These are phyloP conservation scores for Wallacemonas collosoma DNA, from an alignment of 208 protist species.

Conservation along the genomic window DNA sequence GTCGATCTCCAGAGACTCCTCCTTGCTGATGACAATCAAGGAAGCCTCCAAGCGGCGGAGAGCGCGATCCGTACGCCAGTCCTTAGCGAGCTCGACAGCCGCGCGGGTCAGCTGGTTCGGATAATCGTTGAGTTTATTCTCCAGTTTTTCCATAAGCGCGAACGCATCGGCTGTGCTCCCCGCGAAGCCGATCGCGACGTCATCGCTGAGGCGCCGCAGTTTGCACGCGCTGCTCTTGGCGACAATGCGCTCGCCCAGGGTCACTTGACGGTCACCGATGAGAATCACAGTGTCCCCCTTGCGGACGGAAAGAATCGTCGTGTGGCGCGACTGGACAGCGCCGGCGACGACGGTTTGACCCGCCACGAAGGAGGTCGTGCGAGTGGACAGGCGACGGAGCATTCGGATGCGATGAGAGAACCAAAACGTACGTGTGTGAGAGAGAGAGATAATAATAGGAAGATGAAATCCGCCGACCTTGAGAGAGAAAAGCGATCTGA, in stretches of 20 bases:
- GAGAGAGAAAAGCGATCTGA: too few species aligned
- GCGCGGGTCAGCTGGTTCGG: conserved; percentile 92
- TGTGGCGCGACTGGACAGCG: conserved; percentile 72
- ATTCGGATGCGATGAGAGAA: conserved; percentile 15
- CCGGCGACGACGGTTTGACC: conserved; percentile 27
- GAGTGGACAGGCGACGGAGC: conserved; percentile 42
- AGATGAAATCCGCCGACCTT: background rate
- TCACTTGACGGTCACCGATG: conserved; percentile 95
- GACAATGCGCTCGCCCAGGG: conserved; percentile 91
- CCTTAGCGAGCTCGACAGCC: conserved; percentile 95
- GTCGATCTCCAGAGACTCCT: conserved; percentile 93
- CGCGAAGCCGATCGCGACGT: conserved; percentile 93
- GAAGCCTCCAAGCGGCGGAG: conserved; percentile 94
- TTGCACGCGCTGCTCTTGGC: conserved; percentile 89
- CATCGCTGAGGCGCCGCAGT: conserved; percentile 75
- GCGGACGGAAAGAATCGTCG: conserved; percentile 94
- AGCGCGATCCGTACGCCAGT: conserved; percentile 95
- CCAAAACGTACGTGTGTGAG: conserved; percentile 1
- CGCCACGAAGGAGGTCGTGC: conserved; percentile 45
- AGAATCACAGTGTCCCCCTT: conserved; percentile 93
- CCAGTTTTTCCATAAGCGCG: conserved; percentile 95
- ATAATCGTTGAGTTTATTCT: conserved; percentile 93
- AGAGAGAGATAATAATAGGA: conserved; percentile 6
- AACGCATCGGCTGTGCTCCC: conserved; percentile 95
- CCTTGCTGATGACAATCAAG: conserved; percentile 90